Percentiles rank a stretch among this genome's conserved stretches.
These are phyloP conservation scores for Coelastrella sp. DNA, from an alignment of 139 green algal species.

Conservation along the genomic window DNA sequence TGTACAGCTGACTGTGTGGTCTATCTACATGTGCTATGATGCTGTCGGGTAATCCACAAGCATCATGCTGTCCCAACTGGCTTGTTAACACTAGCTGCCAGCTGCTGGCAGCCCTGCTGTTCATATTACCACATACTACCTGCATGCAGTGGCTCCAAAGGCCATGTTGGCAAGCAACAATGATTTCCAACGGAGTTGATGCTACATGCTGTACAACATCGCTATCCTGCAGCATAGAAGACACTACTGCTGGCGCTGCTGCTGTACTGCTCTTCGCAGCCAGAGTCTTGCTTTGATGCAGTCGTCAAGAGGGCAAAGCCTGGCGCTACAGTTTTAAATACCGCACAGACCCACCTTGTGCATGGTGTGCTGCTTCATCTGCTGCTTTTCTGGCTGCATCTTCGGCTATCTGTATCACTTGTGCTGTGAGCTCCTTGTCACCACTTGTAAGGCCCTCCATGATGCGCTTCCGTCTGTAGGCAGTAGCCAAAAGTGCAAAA, in stretches of 20 bases:
- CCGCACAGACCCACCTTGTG: not conserved
- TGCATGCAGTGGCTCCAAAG: not conserved
- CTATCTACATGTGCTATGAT: no score
- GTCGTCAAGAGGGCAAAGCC: no score
- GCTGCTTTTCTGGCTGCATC: constrained; percentile 10
- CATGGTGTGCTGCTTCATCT: not conserved
- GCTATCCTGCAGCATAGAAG: not conserved
- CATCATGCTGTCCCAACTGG: no score
- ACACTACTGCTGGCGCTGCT: not conserved
- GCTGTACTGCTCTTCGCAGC: no score
- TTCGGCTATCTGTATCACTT: constrained; percentile 34
- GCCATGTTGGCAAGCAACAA: not conserved
- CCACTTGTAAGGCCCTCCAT: constrained; percentile 75
- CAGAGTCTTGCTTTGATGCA: no score
- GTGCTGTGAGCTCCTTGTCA: constrained; percentile 50
- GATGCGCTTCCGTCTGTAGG: constrained; percentile 79
- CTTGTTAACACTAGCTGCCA: no score
- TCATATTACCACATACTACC: no score
- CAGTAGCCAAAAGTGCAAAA: constrained; percentile 74
- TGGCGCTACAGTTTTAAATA: not conserved
- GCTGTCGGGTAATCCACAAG: no score
- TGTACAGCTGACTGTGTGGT: no score
- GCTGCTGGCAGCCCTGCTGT: no score
- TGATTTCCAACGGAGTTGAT: not conserved
- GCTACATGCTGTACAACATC: not conserved